Conservation (phyloP, 2,329 filamentous ascomycete genomes). For the Monilinia polystroma region DNA sequence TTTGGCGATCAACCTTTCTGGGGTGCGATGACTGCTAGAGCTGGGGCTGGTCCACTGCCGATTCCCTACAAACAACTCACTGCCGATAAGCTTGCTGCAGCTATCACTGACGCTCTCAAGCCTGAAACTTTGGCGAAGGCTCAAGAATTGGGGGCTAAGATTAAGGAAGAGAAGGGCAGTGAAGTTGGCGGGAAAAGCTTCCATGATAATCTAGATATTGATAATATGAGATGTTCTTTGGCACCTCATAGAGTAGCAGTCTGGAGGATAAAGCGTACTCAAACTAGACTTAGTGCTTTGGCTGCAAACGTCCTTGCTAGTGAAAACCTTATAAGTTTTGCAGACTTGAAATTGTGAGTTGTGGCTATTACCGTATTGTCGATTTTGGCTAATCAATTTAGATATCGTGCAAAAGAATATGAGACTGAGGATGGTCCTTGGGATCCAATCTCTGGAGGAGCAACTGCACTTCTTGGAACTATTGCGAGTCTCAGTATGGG, state of each 20-base stretch:
- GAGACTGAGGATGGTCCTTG: conserved; percentile 75
- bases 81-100: conserved; percentile 61
- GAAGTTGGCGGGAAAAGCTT: conserved; percentile 66
- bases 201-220: conserved; percentile 65
- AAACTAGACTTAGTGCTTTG: conserved; percentile 67
- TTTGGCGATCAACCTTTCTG: conserved; percentile 85
- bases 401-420: conserved; percentile 62
- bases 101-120: conserved; percentile 60
- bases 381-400: conserved; percentile 31
- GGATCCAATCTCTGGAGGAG: conserved; percentile 76
- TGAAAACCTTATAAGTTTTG: conserved; percentile 62
- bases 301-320: conserved; percentile 69
- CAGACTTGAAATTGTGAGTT: conserved; percentile 69
- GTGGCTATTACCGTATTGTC: not conserved
- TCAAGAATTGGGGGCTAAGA: conserved; percentile 53
- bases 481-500: conserved; percentile 78
- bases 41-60: conserved; percentile 69
- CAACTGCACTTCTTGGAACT: conserved; percentile 79
- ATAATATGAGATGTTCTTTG: conserved; percentile 67
- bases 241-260: conserved; percentile 67
- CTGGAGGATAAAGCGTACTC: conserved; percentile 70
- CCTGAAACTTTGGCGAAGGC: conserved; percentile 59
- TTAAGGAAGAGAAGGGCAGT: conserved; percentile 63
- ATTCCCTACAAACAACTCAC: conserved; percentile 69
- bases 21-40: conserved; percentile 72